Evolutionary conservation across 208 protist genomes (phyloP).

Genomic region (Polymyxa betae): DNA sequence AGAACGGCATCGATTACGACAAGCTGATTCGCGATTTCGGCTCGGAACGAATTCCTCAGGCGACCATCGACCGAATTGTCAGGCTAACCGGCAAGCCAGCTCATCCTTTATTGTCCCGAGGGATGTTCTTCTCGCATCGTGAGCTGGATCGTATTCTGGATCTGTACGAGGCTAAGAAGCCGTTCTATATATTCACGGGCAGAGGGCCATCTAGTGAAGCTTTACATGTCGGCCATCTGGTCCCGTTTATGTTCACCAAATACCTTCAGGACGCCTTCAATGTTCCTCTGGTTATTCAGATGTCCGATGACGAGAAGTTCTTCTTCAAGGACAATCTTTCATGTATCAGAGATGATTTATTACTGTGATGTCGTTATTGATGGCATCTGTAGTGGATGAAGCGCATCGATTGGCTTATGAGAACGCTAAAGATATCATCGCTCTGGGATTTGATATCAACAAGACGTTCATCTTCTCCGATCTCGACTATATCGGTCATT

Average conservation of each 20-base stretch:
- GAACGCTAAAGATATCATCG: conserved; percentile 99
- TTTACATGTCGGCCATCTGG: conserved; percentile 97
- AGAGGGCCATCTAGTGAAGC: conserved; percentile 90
- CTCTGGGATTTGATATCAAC: conserved; percentile 94
- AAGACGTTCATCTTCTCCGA: conserved; percentile 99
- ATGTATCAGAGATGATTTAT: not conserved
- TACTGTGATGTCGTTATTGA: conserved; percentile 91
- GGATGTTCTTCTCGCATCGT: conserved; percentile 95
- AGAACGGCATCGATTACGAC: conserved; percentile 74
- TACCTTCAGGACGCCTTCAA: conserved; percentile 92
- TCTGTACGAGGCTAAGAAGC: conserved; percentile 80
- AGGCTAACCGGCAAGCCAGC: conserved; percentile 62
- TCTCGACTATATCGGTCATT: conserved; percentile 88
- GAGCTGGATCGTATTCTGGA: conserved; percentile 90
- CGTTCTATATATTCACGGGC: conserved; percentile 99
- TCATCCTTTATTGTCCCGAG: conserved; percentile 72
- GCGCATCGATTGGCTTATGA: conserved; percentile 79
- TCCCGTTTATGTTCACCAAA: conserved; percentile 98
- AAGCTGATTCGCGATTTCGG: conserved; percentile 80
- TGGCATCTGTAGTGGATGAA: conserved; percentile 82
- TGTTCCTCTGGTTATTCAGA: conserved; percentile 91
- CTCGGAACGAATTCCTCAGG: conserved; percentile 67
- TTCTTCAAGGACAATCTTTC: conserved; percentile 87
- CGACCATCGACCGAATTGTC: conserved; percentile 70
- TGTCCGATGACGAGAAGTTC: conserved; percentile 99